These are phyloP conservation scores for Xylaria polymorpha DNA, from an alignment of 2,329 filamentous ascomycete genomes.

Conservation along the genomic window DNA sequence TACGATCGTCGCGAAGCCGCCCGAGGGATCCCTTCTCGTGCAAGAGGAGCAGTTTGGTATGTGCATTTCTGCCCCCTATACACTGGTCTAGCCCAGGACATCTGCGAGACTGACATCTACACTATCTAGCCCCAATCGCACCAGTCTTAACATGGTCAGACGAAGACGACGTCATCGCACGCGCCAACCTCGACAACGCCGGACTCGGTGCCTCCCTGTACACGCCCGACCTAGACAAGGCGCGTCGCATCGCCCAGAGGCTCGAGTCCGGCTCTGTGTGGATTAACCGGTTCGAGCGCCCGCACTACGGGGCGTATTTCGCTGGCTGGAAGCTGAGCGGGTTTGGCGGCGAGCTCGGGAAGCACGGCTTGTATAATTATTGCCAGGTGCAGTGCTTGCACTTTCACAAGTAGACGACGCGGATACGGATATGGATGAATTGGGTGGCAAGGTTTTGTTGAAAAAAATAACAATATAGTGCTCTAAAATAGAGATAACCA, in stretches of 20 bases:
- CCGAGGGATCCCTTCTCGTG: conserved; percentile 66
- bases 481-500: neutral
- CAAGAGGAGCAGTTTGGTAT: conserved; percentile 70
- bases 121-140: conserved; percentile 65
- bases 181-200: conserved; percentile 89
- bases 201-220: conserved; percentile 81
- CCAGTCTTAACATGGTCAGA: conserved; percentile 70
- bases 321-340: conserved; percentile 52
- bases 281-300: conserved; percentile 61
- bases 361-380: conserved; percentile 50
- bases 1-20: conserved; percentile 68
- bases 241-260: conserved; percentile 62
- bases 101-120: neutral
- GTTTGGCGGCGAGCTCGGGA: conserved; percentile 51
- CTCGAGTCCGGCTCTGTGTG: conserved; percentile 70
- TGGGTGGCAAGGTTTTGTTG: neutral
- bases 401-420: conserved; percentile 46
- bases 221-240: conserved; percentile 62
- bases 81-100: neutral
- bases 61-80: conserved; percentile 27
- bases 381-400: conserved; percentile 51
- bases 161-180: conserved; percentile 68
- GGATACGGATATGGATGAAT: neutral
- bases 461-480: neutral
- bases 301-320: conserved; percentile 50